Conservation (phyloP, 163 green algal genomes). For the Volvox carteri region DNA sequence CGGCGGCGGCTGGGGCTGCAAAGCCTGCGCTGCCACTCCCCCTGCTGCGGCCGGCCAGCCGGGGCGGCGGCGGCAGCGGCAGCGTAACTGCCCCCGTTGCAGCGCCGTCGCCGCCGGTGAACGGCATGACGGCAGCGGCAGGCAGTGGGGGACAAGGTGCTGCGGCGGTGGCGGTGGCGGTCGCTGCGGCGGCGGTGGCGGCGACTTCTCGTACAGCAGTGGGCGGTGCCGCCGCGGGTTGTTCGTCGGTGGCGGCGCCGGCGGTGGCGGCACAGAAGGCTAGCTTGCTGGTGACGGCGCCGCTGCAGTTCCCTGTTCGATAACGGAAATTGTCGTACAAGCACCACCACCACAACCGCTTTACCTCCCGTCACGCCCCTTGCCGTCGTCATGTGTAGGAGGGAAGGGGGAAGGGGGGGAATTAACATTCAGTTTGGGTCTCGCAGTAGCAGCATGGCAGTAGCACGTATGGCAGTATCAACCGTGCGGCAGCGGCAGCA, state of each 20-base stretch:
- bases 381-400: too few species aligned
- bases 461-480: too few species aligned
- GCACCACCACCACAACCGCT: too few species aligned
- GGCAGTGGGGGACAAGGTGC: too few species aligned
- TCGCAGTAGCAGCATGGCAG: too few species aligned
- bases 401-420: too few species aligned
- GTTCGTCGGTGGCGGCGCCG: background rate
- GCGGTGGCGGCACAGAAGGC: conserved; percentile 3
- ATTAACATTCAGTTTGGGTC: too few species aligned
- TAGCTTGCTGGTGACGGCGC: conserved; percentile 5
- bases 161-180: background rate
- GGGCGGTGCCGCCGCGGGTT: background rate
- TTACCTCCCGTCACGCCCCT: too few species aligned
- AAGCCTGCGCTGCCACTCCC: background rate
- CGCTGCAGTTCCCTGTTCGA: conserved; percentile 39
- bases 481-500: too few species aligned
- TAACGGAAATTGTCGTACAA: too few species aligned
- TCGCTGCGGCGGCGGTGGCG: background rate
- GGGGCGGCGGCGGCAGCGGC: background rate
- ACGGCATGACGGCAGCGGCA: background rate
- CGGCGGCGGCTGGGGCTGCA: background rate
- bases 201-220: background rate
- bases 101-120: background rate
- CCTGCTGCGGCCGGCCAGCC: background rate
- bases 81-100: background rate